Evolutionary conservation across 805 yeast species (phyloP).

Genomic region (Sungouiella blattae): DNA sequence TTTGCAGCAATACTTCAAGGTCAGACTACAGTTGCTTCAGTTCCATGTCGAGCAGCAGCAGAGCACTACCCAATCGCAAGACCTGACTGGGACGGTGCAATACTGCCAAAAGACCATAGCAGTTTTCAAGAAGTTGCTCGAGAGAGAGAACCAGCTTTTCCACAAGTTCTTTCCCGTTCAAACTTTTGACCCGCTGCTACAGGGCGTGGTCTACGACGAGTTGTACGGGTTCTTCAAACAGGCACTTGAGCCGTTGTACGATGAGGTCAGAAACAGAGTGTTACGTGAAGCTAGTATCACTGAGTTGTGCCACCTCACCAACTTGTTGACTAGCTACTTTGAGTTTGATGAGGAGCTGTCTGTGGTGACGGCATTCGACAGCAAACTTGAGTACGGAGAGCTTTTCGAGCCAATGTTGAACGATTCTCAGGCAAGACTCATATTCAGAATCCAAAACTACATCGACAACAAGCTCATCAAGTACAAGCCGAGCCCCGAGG

Average conservation of each 20-base stretch:
- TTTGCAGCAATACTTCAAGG: constrained; percentile 56
- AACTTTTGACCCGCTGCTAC: constrained; percentile 8
- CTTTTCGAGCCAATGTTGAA: constrained; percentile 68
- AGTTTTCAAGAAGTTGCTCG: constrained; percentile 55
- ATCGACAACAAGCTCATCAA: constrained; percentile 66
- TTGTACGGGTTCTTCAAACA: constrained; percentile 59
- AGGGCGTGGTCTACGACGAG: constrained; percentile 22
- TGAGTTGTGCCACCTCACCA: constrained; percentile 69
- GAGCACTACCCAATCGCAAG: constrained; percentile 12
- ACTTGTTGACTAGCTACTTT: constrained; percentile 62
- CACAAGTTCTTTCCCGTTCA: constrained; percentile 42
- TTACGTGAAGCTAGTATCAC: constrained; percentile 68
- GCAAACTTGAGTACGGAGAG: constrained; percentile 48
- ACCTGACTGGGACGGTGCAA: constrained; percentile 37
- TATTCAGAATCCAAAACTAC: constrained; percentile 72
- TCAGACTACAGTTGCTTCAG: constrained; percentile 49
- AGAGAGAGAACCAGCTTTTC: constrained; percentile 61
- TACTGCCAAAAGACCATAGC: constrained; percentile 60
- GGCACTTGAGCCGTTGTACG: constrained; percentile 76
- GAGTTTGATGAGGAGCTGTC: constrained; percentile 52
- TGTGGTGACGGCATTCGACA: constrained; percentile 7
- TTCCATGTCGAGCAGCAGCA: constrained; percentile 35
- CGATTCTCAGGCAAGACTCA: constrained; percentile 76
- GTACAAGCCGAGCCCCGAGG: constrained; percentile 66
- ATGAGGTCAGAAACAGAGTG: constrained; percentile 59